phyloP scores from a whole-genome alignment of 805 yeast genomes.

The Kuraishia piskuri region DNA sequence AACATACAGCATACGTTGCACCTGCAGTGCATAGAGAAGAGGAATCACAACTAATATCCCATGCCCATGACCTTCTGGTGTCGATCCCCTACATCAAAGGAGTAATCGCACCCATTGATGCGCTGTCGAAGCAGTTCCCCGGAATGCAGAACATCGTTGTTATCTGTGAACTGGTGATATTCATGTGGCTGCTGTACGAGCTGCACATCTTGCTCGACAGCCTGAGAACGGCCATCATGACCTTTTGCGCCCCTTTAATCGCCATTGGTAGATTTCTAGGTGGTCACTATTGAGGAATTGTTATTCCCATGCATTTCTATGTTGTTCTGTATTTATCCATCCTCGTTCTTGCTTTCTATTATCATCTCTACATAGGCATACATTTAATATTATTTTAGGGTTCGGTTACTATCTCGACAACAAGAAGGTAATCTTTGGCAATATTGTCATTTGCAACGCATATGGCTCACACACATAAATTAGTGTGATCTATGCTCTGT shows the following conservation, averaged over 20 bases:
- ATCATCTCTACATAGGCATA: background rate
- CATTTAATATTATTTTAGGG: background rate
- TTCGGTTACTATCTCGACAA: background rate
- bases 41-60: background rate
- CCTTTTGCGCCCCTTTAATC: slow-evolving; percentile 4
- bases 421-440: too few relatives aligned
- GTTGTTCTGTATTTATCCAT: too few relatives aligned
- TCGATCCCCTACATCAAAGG: slow-evolving; percentile 4
- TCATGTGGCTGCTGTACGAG: slow-evolving; percentile 3
- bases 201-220: slow-evolving; percentile 2
- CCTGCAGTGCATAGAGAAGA: background rate
- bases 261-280: slow-evolving; percentile 1
- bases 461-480: too few relatives aligned
- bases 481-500: too few relatives aligned
- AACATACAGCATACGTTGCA: background rate
- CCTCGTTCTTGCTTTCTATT: too few relatives aligned
- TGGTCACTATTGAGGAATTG: background rate
- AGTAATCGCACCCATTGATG: slow-evolving; percentile 2
- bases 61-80: slow-evolving; percentile 1
- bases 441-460: too few relatives aligned
- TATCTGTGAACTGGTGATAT: slow-evolving; percentile 3
- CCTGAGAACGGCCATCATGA: slow-evolving; percentile 2
- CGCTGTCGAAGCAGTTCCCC: slow-evolving; percentile 1
- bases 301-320: background rate
- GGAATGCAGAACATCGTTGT: slow-evolving; percentile 1